These are phyloP conservation scores for Colletotrichum sp. DNA, from an alignment of 2,329 filamentous ascomycete genomes.

Conservation along the genomic window DNA sequence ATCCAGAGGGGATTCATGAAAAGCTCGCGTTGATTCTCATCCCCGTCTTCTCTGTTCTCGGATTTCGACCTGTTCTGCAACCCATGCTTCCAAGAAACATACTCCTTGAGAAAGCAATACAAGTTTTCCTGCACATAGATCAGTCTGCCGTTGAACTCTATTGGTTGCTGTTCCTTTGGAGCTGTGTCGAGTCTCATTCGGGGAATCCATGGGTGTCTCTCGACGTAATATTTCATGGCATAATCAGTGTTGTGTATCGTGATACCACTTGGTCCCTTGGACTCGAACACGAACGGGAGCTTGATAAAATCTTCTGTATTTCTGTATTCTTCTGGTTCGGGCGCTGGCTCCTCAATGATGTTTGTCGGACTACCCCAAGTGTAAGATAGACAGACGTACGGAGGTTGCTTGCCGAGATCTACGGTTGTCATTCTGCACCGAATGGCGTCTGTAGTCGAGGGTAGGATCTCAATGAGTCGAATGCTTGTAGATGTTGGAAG, in stretches of 20 bases:
- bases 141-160: fast-evolving
- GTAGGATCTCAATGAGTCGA: neutral
- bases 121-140: neutral
- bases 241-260: neutral
- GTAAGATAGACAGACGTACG: neutral
- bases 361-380: neutral
- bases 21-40: neutral
- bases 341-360: neutral
- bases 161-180: neutral
- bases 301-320: neutral
- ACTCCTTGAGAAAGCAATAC: neutral
- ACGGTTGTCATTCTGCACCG: neutral
- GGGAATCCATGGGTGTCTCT: neutral
- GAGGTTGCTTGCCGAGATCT: neutral
- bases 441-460: neutral
- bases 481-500: neutral
- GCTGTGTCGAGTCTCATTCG: neutral
- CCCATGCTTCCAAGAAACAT: neutral
- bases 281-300: neutral
- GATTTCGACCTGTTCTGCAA: neutral
- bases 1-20: neutral
- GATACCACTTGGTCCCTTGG: fast-evolving
- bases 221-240: neutral
- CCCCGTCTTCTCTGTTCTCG: fast-evolving
- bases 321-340: neutral